A percentile compares a stretch with the other conserved stretches of the same genome.
Conservation (phyloP, 345 rosid genomes). For the Moringa oleifera region DNA sequence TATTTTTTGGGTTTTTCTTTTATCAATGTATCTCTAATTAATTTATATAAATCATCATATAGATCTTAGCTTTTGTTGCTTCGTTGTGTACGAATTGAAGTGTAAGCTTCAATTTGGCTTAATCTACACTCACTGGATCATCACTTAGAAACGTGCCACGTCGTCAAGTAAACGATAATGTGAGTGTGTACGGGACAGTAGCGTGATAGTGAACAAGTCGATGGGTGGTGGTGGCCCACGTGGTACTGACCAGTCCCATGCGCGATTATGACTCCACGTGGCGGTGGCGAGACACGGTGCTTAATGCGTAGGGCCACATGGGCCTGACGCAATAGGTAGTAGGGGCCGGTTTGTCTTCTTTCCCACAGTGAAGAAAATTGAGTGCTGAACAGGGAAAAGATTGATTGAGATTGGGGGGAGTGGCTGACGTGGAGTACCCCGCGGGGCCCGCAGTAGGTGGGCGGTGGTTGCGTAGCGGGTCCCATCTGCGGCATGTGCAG, state of each 20-base stretch:
- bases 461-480: slow-evolving; percentile 18
- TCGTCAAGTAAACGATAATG: neutral
- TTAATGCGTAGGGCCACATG: slow-evolving; percentile 22
- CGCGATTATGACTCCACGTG: slow-evolving; percentile 45
- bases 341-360: slow-evolving; percentile 29
- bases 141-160: no score
- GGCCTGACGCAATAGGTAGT: slow-evolving; percentile 8
- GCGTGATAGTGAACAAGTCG: slow-evolving; percentile 16
- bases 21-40: slow-evolving; percentile 17
- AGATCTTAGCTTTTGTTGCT: slow-evolving; percentile 6
- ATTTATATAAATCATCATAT: slow-evolving; percentile 18
- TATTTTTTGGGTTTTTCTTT: slow-evolving; percentile 1
- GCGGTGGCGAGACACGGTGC: slow-evolving; percentile 9
- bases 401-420: neutral
- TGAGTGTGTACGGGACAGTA: slow-evolving; percentile 21
- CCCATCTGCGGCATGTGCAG: slow-evolving; percentile 30
- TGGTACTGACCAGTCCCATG: slow-evolving; percentile 33
- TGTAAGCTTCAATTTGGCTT: no score
- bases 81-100: neutral
- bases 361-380: neutral
- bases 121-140: neutral
- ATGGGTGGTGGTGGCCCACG: slow-evolving; percentile 14
- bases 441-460: slow-evolving; percentile 14
- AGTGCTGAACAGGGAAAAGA: slow-evolving; percentile 11
- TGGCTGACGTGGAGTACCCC: neutral